Evolutionary conservation across 192 early-diverging fungal species (phyloP), one percentile per base, ranked within the genome.

Genomic region (Lunasporangiospora selenospora): DNA sequence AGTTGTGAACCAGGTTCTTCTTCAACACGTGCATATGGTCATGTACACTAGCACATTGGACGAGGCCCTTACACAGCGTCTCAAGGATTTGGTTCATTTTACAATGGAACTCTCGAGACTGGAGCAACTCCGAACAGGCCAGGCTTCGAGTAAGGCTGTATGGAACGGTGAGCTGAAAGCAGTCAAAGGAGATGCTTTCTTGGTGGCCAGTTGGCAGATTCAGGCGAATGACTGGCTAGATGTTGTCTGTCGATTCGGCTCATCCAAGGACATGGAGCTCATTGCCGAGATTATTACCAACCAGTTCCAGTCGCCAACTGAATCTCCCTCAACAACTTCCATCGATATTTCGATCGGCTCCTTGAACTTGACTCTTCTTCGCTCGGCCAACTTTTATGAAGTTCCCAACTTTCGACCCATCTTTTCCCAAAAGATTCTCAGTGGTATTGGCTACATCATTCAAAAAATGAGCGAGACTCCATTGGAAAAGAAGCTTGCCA

Each of bases 201-300:
- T 73, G 32, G 58, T 80, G 12, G 82, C 76, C 3, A 76, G 71
- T 40, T 84, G 80, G 80, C 78, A 84, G 53, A 50, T 84, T n/a
- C 60, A 81, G 11, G 53, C 71, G 0, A 79, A 80, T 53, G 80
- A 84, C 45, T 84, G 82, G 82, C 58, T 84, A n/a, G 80, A 77
- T 30, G 58, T 75, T 40, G 40, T 78, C 4, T 60, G 75, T 47
- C 44, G 54, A 18, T 79, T 77, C 32, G 73, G 79, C 6, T 66
- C 62, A 21, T 24, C 16, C 3, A 54, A 65, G 18, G 42, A 64
- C 24, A 52, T 77, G 47, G 55, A 80, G 23, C 42, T 66, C 10
- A 55, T 82, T 11, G 52, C 66, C 1, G 27, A 46, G 19, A 53
- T 76, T n/a, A 67, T 75, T 27, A 41, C 42, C 3, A 13, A 48